These are phyloP conservation scores for Suillus americanus DNA, from an alignment of 768 basidiomycete genomes.

Conservation along the genomic window DNA sequence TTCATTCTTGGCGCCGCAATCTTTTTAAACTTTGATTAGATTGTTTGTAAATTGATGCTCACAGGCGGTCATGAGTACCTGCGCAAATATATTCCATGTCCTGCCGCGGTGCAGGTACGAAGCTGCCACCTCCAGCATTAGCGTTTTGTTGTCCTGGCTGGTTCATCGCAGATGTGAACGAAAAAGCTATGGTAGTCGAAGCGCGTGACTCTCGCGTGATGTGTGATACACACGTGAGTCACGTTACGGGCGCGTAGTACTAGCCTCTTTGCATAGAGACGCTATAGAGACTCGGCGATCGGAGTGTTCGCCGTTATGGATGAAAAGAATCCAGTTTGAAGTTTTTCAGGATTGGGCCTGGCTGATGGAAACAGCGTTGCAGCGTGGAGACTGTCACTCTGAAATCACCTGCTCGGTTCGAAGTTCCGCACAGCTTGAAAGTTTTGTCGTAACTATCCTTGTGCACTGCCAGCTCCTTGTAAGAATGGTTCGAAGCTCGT, in stretches of 20 bases:
- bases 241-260: background rate
- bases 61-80: conserved; percentile 45
- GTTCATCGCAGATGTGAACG: conserved; percentile 34
- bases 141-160: conserved; percentile 34
- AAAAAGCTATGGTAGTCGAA: conserved; percentile 6
- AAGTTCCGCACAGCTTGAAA: background rate
- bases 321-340: background rate
- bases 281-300: conserved; percentile 1
- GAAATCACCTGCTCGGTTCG: background rate
- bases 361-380: background rate
- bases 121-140: conserved; percentile 29
- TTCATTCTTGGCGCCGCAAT: conserved; percentile 91
- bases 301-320: background rate
- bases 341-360: background rate
- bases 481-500: background rate
- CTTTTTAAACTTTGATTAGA: conserved; percentile 38
- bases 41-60: conserved; percentile 4
- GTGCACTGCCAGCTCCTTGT: background rate
- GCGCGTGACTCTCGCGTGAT: conserved; percentile 18
- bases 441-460: background rate
- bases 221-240: conserved; percentile 8
- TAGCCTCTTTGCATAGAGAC: background rate
- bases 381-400: conserved; percentile 3
- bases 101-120: conserved; percentile 41
- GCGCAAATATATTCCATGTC: conserved; percentile 90